Conservation (phyloP, 805 yeast genomes). For the Candida pini region DNA sequence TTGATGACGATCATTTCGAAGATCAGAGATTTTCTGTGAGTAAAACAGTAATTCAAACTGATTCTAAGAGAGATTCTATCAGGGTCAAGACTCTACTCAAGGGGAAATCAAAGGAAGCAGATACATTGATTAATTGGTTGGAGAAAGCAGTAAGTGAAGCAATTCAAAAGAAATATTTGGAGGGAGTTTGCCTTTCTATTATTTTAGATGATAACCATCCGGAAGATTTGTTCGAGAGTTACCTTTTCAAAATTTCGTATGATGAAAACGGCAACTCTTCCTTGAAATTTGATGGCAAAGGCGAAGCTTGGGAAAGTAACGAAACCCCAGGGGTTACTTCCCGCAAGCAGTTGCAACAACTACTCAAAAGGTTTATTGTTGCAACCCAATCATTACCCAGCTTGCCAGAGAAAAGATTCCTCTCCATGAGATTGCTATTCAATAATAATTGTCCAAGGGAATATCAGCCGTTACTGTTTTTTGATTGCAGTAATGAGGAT, state of each 20-base stretch:
- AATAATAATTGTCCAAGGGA: conserved; percentile 40
- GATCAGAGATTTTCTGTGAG: conserved; percentile 42
- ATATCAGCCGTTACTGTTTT: conserved; percentile 42
- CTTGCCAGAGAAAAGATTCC: conserved; percentile 40
- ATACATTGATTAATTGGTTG: conserved; percentile 47
- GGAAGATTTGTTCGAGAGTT: conserved; percentile 41
- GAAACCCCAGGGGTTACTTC: conserved; percentile 28
- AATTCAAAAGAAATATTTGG: conserved; percentile 35
- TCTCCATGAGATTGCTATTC: conserved; percentile 44
- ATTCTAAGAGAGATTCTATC: conserved; percentile 25
- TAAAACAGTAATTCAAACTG: conserved; percentile 18
- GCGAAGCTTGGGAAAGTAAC: conserved; percentile 7
- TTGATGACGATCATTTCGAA: conserved; percentile 47
- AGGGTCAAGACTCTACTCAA: conserved; percentile 43
- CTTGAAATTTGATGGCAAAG: conserved; percentile 20
- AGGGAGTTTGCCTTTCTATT: conserved; percentile 41
- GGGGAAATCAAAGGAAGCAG: conserved; percentile 43
- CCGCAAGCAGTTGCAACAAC: conserved; percentile 39
- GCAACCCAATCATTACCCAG: conserved; percentile 50
- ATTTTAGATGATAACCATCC: conserved; percentile 39
- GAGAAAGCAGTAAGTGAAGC: conserved; percentile 45
- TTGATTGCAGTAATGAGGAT: conserved; percentile 26
- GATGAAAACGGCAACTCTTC: conserved; percentile 17
- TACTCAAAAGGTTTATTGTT: conserved; percentile 47
- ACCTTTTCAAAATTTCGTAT: conserved; percentile 44